These are phyloP conservation scores for Inonotus hispidus DNA, from an alignment of 1,284 basidiomycete species.

Conservation along the genomic window DNA sequence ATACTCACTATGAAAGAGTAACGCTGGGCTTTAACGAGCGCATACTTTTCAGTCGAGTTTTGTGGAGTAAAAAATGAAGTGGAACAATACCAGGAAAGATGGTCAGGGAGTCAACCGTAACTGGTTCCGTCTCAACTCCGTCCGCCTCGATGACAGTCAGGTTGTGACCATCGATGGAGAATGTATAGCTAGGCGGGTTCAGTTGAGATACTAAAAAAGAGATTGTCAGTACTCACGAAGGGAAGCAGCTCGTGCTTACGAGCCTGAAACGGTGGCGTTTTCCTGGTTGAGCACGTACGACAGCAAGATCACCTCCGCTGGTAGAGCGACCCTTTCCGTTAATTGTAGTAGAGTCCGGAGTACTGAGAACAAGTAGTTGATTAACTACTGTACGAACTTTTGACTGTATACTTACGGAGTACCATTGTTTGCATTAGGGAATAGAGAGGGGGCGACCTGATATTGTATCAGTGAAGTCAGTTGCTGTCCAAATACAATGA, in stretches of 20 bases:
- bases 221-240: slow-evolving; percentile 9
- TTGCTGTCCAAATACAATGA: not conserved
- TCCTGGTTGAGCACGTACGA: slow-evolving; percentile 29
- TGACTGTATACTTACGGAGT: slow-evolving; percentile 16
- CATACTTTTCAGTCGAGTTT: not conserved
- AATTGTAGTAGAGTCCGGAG: slow-evolving; percentile 26
- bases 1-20: slow-evolving; percentile 35
- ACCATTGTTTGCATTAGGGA: not conserved
- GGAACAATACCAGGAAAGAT: slow-evolving; percentile 28
- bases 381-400: slow-evolving; percentile 4
- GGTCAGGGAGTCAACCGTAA: slow-evolving; percentile 28
- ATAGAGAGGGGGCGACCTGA: not conserved
- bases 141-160: slow-evolving; percentile 35
- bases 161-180: slow-evolving; percentile 34
- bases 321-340: slow-evolving; percentile 30
- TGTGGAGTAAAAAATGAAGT: not conserved
- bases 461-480: not conserved
- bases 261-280: slow-evolving; percentile 30
- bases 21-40: slow-evolving; percentile 25
- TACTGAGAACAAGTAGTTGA: not conserved
- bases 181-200: slow-evolving; percentile 19
- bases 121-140: slow-evolving; percentile 29
- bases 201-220: not conserved
- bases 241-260: slow-evolving; percentile 22
- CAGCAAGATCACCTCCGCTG: slow-evolving; percentile 28